Evolutionary conservation across 2,329 filamentous ascomycete species (phyloP).

Genomic region (Mariannaea sp.): DNA sequence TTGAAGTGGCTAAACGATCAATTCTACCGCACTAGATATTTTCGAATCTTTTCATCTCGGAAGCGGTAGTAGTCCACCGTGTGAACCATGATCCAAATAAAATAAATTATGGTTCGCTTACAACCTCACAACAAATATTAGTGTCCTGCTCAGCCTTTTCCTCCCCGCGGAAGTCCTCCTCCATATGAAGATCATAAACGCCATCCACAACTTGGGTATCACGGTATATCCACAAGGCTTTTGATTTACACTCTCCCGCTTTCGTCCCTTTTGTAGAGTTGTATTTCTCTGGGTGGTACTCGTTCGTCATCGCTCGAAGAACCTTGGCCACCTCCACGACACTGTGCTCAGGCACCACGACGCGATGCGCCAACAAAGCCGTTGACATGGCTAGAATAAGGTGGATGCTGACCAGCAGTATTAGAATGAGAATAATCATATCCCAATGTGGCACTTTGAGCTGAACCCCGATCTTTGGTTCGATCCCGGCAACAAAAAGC

Average conservation of each 20-base stretch:
- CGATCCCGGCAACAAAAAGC: constrained; percentile 35
- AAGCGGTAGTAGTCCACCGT: too few species aligned
- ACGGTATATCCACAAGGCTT: not conserved
- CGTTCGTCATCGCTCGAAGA: constrained; percentile 4
- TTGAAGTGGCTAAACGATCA: too few species aligned
- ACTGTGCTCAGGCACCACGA: not conserved
- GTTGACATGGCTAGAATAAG: not conserved
- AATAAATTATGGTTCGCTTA: too few species aligned
- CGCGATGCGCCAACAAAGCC: not conserved
- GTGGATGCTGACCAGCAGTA: not conserved
- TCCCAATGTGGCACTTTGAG: constrained; percentile 43
- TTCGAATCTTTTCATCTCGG: too few species aligned
- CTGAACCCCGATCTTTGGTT: constrained; percentile 40
- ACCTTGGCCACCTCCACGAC: constrained; percentile 1
- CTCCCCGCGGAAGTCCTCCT: not conserved
- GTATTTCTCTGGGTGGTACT: not conserved
- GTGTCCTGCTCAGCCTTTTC: not conserved
- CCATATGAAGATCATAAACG: constrained; percentile 7
- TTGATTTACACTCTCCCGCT: not conserved
- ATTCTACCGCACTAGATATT: too few species aligned
- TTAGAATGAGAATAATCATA: not conserved
- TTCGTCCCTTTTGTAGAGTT: not conserved
- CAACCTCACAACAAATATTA: too few species aligned
- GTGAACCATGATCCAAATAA: too few species aligned
- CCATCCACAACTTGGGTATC: constrained; percentile 1